Evolutionary conservation across 179 eudicot genomes (phyloP).

Genomic region (Silene noctiflora): DNA sequence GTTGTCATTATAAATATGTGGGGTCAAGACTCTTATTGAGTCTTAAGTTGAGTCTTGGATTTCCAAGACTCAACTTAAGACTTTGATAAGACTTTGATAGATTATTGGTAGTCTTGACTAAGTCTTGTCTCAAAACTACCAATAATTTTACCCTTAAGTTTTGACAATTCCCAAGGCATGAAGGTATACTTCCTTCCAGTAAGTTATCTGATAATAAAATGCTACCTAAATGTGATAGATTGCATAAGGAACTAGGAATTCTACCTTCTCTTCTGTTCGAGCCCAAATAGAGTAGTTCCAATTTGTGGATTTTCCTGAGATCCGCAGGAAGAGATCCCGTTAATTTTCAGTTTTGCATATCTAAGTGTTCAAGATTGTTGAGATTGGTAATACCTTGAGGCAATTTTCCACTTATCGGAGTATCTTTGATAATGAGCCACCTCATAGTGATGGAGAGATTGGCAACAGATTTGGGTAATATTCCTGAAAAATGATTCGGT

Average conservation of each 20-base stretch:
- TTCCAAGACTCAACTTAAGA: too few relatives aligned
- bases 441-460: slow-evolving; percentile 7
- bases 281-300: not conserved
- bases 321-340: slow-evolving; percentile 14
- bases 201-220: too few relatives aligned
- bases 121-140: too few relatives aligned
- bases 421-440: not conserved
- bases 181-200: too few relatives aligned
- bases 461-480: not conserved
- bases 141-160: too few relatives aligned
- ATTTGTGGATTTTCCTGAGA: not conserved
- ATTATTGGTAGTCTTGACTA: too few relatives aligned
- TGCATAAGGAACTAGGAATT: slow-evolving; percentile 11
- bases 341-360: not conserved
- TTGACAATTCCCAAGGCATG: too few relatives aligned
- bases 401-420: not conserved
- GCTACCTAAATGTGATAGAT: too few relatives aligned
- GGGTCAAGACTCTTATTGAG: too few relatives aligned
- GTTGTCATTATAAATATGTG: too few relatives aligned
- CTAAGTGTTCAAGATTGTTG: not conserved
- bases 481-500: slow-evolving; percentile 7
- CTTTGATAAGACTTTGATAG: too few relatives aligned
- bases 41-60: too few relatives aligned
- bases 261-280: not conserved
- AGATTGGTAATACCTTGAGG: slow-evolving; percentile 14